phyloP scores from a whole-genome alignment of 257 asterid genomes.

The Scutellaria barbata region DNA sequence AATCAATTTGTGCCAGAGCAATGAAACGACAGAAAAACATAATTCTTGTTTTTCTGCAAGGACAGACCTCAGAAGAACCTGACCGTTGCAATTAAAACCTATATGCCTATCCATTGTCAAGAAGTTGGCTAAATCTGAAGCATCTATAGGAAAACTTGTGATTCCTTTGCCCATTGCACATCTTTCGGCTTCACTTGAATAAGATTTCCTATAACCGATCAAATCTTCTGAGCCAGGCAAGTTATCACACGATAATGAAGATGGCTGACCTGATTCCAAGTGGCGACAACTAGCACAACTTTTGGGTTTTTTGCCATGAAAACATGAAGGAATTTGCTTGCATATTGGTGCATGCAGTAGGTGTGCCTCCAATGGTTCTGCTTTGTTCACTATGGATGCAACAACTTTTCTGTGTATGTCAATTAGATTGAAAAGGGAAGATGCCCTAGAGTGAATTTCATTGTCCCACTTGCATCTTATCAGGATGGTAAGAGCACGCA shows the following conservation, averaged over 20 bases:
- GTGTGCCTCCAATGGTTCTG: constrained; percentile 94
- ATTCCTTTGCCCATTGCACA: constrained; percentile 61
- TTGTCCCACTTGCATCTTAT: constrained; percentile 89
- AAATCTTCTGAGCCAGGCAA: constrained; percentile 49
- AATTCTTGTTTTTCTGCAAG: constrained; percentile 86
- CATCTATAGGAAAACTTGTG: constrained; percentile 71
- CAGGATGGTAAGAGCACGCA: constrained; percentile 83
- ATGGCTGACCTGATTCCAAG: constrained; percentile 57
- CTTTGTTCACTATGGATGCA: constrained; percentile 90
- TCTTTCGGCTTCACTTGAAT: constrained; percentile 45
- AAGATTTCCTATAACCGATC: constrained; percentile 44
- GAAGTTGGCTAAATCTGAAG: constrained; percentile 94
- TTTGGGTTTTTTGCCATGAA: constrained; percentile 59
- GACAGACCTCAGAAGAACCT: constrained; percentile 79
- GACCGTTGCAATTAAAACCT: constrained; percentile 82
- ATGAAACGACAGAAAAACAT: constrained; percentile 92
- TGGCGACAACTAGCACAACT: constrained; percentile 57
- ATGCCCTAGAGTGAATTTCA: constrained; percentile 82
- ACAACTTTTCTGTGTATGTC: constrained; percentile 92
- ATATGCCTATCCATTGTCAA: constrained; percentile 89
- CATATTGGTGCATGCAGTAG: constrained; percentile 60
- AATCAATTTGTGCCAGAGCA: constrained; percentile 98
- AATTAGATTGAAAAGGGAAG: constrained; percentile 90
- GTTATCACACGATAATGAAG: constrained; percentile 45
- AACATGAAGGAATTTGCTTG: constrained; percentile 53